Evolutionary conservation across 2,329 filamentous ascomycete species (phyloP).

Genomic region (Myriosclerotinia duriaeana): DNA sequence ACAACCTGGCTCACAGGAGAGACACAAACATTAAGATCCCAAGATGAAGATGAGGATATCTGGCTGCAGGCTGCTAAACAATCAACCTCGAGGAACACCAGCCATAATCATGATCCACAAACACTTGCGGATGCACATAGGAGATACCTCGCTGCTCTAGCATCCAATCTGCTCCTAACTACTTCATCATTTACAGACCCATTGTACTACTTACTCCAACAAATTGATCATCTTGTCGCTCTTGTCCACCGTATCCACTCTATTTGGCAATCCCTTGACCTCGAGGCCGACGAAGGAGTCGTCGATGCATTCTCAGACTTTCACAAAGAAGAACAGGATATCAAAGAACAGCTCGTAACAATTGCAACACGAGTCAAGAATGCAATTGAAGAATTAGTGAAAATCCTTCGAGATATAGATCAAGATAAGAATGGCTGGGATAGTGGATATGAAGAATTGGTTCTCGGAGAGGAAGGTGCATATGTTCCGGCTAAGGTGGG

Average conservation of each 20-base stretch:
- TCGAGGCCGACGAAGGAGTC: slow-evolving; percentile 79
- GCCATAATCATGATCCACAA: slow-evolving; percentile 71
- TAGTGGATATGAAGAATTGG: slow-evolving; percentile 41
- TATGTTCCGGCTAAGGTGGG: slow-evolving; percentile 74
- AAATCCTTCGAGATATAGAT: slow-evolving; percentile 58
- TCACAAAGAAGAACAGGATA: slow-evolving; percentile 67
- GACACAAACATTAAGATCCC: slow-evolving; percentile 22
- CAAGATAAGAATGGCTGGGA: slow-evolving; percentile 39
- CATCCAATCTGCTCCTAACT: slow-evolving; percentile 65
- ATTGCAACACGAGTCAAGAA: slow-evolving; percentile 64
- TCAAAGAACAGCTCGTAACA: slow-evolving; percentile 62
- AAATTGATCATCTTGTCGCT: slow-evolving; percentile 79
- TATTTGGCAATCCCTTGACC: slow-evolving; percentile 75
- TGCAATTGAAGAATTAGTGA: slow-evolving; percentile 62
- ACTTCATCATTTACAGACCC: slow-evolving; percentile 61
- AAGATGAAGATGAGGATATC: slow-evolving; percentile 44
- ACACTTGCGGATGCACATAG: slow-evolving; percentile 78
- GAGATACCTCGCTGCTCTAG: slow-evolving; percentile 69
- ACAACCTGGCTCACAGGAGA: slow-evolving; percentile 64
- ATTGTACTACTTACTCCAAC: slow-evolving; percentile 65
- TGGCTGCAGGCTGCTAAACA: slow-evolving; percentile 43
- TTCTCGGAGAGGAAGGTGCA: slow-evolving; percentile 46
- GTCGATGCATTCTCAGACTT: slow-evolving; percentile 73
- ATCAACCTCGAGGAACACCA: slow-evolving; percentile 31
- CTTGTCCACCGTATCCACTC: slow-evolving; percentile 72